Percentiles rank a stretch among this genome's conserved stretches.
These are phyloP conservation scores for Neofusicoccum laricinum DNA, from an alignment of 2,329 filamentous ascomycete genomes.

Conservation along the genomic window DNA sequence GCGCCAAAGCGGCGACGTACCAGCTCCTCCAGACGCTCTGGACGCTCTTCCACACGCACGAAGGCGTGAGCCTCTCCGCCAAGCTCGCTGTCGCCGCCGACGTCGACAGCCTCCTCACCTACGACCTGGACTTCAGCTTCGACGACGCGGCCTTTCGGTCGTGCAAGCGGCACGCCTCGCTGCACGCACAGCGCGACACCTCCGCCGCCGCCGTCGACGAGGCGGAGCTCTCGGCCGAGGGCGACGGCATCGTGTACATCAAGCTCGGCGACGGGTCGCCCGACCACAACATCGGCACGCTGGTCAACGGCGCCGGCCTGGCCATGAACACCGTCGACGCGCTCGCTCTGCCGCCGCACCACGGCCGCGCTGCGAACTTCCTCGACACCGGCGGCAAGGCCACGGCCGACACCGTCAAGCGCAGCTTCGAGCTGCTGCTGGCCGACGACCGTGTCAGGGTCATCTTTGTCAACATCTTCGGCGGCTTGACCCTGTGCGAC, in stretches of 20 bases:
- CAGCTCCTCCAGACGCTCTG: slow-evolving; percentile 55
- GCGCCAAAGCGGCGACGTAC: slow-evolving; percentile 45
- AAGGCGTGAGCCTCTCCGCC: slow-evolving; percentile 61
- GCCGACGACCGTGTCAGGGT: slow-evolving; percentile 69
- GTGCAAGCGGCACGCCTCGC: slow-evolving; percentile 57
- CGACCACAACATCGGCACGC: slow-evolving; percentile 65
- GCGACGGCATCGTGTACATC: slow-evolving; percentile 76
- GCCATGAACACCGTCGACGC: slow-evolving; percentile 91
- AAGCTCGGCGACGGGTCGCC: slow-evolving; percentile 48
- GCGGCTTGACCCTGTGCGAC: slow-evolving; percentile 68
- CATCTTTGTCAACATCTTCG: slow-evolving; percentile 71
- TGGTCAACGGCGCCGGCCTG: slow-evolving; percentile 85
- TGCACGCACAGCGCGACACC: slow-evolving; percentile 57
- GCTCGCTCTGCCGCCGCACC: slow-evolving; percentile 52
- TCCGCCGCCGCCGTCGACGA: slow-evolving; percentile 46
- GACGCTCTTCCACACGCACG: slow-evolving; percentile 60
- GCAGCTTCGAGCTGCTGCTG: slow-evolving; percentile 71
- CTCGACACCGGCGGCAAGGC: slow-evolving; percentile 88
- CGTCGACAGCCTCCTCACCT: slow-evolving; percentile 47
- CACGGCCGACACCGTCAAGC: slow-evolving; percentile 75
- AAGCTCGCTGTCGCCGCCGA: slow-evolving; percentile 42
- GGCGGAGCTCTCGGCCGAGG: slow-evolving; percentile 61
- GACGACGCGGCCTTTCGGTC: slow-evolving; percentile 68
- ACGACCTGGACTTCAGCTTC: slow-evolving; percentile 60
- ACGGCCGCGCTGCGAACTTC: slow-evolving; percentile 75